Conservation (phyloP, 768 basidiomycete species). For the Russula earlei region DNA sequence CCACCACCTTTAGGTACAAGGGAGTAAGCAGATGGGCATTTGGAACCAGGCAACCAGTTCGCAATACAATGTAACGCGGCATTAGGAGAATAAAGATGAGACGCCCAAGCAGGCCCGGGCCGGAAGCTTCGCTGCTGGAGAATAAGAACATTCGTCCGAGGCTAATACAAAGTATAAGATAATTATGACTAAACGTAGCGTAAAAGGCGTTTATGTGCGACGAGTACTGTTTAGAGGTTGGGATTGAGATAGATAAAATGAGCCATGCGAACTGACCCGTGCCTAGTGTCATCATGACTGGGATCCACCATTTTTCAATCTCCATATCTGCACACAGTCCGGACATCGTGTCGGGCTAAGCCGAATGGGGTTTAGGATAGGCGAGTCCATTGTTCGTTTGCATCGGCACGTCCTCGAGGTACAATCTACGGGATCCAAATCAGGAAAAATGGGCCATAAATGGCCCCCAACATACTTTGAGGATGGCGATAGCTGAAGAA, state of each 20-base stretch:
- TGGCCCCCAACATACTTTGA: conserved; percentile 9
- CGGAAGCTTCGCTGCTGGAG: background rate
- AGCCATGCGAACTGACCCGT: background rate
- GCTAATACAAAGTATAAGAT: conserved; percentile 9
- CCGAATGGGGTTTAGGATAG: conserved; percentile 23
- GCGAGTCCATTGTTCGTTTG: conserved; percentile 21
- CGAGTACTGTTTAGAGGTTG: background rate
- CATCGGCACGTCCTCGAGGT: conserved; percentile 11
- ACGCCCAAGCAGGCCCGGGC: background rate
- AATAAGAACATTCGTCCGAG: background rate
- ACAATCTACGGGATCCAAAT: conserved; percentile 8
- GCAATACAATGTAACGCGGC: background rate
- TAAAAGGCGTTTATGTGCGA: too few species aligned
- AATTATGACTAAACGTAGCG: background rate
- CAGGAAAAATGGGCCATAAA: background rate
- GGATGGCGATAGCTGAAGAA: conserved; percentile 23
- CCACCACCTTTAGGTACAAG: background rate
- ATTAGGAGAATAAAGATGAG: conserved; percentile 6
- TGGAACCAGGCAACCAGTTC: background rate
- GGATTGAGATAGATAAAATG: background rate
- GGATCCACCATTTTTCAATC: background rate
- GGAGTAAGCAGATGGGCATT: background rate
- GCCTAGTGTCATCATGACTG: background rate
- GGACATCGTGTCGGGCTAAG: conserved; percentile 21
- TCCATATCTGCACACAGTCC: conserved; percentile 11